A percentile compares a stretch with the other conserved stretches of the same genome.
phyloP scores from a whole-genome alignment of 257 asterid genomes.

The Solanum neorickii region DNA sequence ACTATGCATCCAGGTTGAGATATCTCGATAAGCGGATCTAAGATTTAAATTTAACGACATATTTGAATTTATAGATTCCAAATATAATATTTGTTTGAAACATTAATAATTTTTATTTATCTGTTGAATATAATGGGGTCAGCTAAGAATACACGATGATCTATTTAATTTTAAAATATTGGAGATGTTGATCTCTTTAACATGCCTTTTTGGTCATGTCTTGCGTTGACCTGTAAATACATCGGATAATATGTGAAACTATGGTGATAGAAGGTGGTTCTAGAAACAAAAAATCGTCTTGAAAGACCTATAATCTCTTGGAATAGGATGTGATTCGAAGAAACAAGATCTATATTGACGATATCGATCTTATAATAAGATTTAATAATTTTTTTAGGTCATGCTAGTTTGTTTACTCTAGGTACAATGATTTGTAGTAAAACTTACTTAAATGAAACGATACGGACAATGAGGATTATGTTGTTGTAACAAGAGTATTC shows the following conservation, averaged over 20 bases:
- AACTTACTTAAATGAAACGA: neutral
- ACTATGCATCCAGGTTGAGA: constrained; percentile 54
- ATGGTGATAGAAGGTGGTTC: neutral
- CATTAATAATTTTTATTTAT: neutral
- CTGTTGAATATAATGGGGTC: neutral
- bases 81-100: neutral
- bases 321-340: neutral
- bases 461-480: neutral
- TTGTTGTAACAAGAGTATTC: neutral
- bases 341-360: neutral
- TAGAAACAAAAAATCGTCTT: neutral
- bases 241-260: neutral
- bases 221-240: neutral
- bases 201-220: neutral
- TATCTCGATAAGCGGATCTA: neutral
- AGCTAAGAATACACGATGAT: neutral
- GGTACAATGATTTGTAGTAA: neutral
- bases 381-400: neutral
- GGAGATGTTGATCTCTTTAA: neutral
- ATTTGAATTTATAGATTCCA: neutral
- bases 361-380: neutral
- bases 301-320: neutral
- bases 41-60: neutral
- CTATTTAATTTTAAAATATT: neutral
- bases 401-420: neutral